These are phyloP conservation scores for Penicillium steckii DNA, from an alignment of 495 filamentous ascomycete genomes.

Conservation along the genomic window DNA sequence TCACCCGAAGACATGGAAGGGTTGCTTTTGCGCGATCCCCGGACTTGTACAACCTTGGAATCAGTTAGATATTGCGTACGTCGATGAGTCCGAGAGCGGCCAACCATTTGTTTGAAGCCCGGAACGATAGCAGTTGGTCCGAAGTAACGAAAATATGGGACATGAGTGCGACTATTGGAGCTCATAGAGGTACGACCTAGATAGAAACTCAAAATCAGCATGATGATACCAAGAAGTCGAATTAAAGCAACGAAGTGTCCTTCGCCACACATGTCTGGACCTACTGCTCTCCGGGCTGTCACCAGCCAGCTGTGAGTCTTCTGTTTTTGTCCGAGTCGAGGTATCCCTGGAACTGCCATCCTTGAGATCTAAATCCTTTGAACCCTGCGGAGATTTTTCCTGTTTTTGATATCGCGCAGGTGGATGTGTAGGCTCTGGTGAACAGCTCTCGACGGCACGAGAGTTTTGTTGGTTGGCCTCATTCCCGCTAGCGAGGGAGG, in stretches of 20 bases:
- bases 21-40: conserved; percentile 50
- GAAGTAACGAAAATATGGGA: conserved; percentile 86
- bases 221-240: not conserved
- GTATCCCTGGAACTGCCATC: conserved; percentile 22
- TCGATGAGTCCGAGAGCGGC: conserved; percentile 1
- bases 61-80: conserved; percentile 6
- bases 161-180: conserved; percentile 55
- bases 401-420: conserved; percentile 2
- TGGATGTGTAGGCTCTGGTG: conserved; percentile 25
- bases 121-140: conserved; percentile 87
- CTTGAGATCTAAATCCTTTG: conserved; percentile 17
- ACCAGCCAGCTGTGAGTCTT: conserved; percentile 29
- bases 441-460: conserved; percentile 28
- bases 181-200: conserved; percentile 42
- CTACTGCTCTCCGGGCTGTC: conserved; percentile 44
- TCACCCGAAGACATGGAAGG: conserved; percentile 49
- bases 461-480: conserved; percentile 18
- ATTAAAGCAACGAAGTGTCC: not conserved
- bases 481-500: conserved; percentile 16
- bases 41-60: conserved; percentile 60
- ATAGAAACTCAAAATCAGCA: conserved; percentile 13
- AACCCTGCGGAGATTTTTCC: conserved; percentile 19
- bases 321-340: conserved; percentile 25
- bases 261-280: conserved; percentile 8
- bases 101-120: conserved; percentile 88